These are phyloP conservation scores for Alternaria tenuissima DNA, from an alignment of 2,329 filamentous ascomycete genomes.

Conservation along the genomic window DNA sequence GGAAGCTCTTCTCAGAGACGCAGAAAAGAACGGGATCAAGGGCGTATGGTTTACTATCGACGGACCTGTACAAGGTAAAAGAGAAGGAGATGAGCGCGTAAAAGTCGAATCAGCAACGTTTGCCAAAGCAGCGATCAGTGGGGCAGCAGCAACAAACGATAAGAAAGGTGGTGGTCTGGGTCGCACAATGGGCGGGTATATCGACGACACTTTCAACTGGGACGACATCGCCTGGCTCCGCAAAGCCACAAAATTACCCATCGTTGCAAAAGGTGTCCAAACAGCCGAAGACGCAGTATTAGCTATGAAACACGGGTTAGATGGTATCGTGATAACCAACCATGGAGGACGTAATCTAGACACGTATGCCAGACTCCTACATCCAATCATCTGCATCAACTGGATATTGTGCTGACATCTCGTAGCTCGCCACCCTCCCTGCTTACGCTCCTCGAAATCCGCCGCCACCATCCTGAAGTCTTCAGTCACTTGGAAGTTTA, in stretches of 20 bases:
- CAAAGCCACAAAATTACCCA: conserved; percentile 40
- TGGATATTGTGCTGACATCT: background rate
- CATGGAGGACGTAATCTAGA: background rate
- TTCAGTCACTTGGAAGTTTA: conserved; percentile 69
- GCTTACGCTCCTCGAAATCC: conserved; percentile 69
- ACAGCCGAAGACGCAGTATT: background rate
- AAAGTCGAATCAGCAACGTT: conserved; percentile 37
- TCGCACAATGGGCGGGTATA: conserved; percentile 64
- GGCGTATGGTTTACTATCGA: conserved; percentile 36
- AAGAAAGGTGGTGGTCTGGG: conserved; percentile 65
- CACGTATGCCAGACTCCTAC: background rate
- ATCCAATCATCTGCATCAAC: background rate
- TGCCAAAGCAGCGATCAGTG: conserved; percentile 55
- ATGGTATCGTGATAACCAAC: background rate
- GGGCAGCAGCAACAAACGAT: conserved; percentile 60
- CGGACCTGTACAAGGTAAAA: conserved; percentile 35
- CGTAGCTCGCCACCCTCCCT: conserved; percentile 50
- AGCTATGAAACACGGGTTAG: conserved; percentile 15
- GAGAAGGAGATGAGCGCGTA: conserved; percentile 36
- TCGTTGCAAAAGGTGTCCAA: conserved; percentile 22
- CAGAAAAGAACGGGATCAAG: conserved; percentile 21
- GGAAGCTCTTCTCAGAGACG: conserved; percentile 27
- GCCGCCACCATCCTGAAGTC: conserved; percentile 67
- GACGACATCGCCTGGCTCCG: conserved; percentile 54
- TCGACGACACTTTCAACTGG: conserved; percentile 38